Conservation (phyloP, 2,329 filamentous ascomycete genomes). For the Arthrinium puccinioides region DNA sequence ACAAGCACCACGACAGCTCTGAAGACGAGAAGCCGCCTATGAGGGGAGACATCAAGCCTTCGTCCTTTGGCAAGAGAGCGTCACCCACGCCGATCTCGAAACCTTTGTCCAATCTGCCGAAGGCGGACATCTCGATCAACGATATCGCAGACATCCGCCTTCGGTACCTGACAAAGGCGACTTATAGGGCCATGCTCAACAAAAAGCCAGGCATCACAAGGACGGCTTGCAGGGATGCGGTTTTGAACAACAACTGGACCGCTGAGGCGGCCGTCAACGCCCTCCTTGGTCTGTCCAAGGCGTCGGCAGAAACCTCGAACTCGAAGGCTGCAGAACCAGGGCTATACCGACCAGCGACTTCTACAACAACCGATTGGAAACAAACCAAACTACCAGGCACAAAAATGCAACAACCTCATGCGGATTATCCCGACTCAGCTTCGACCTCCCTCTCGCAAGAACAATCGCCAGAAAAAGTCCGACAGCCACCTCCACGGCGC, state of each 20-base stretch:
- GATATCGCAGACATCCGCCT: constrained; percentile 22
- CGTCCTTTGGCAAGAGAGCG: constrained; percentile 21
- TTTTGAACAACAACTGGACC: constrained; percentile 6
- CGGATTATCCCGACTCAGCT: too few relatives aligned
- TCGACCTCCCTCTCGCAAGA: too few relatives aligned
- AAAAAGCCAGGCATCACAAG: constrained; percentile 16
- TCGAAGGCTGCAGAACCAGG: too few relatives aligned
- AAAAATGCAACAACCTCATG: too few relatives aligned
- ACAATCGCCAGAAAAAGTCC: constrained; percentile 11
- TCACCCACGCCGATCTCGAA: constrained; percentile 8
- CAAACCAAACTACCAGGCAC: too few relatives aligned
- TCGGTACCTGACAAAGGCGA: constrained; percentile 20
- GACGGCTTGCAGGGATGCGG: constrained; percentile 19
- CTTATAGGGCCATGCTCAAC: constrained; percentile 19
- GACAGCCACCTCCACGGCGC: constrained; percentile 15
- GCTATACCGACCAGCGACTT: too few relatives aligned
- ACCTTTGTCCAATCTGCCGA: constrained; percentile 6
- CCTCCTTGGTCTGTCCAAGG: constrained; percentile 5
- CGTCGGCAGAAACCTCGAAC: too few relatives aligned
- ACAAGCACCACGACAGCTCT: constrained; percentile 23
- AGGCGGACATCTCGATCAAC: constrained; percentile 16
- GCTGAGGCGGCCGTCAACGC: constrained; percentile 4
- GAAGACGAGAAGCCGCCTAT: constrained; percentile 19
- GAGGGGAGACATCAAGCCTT: constrained; percentile 24
- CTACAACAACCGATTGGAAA: too few relatives aligned